These are phyloP conservation scores for Zasmidium citrigriseum DNA, from an alignment of 2,329 filamentous ascomycete species.

Conservation along the genomic window DNA sequence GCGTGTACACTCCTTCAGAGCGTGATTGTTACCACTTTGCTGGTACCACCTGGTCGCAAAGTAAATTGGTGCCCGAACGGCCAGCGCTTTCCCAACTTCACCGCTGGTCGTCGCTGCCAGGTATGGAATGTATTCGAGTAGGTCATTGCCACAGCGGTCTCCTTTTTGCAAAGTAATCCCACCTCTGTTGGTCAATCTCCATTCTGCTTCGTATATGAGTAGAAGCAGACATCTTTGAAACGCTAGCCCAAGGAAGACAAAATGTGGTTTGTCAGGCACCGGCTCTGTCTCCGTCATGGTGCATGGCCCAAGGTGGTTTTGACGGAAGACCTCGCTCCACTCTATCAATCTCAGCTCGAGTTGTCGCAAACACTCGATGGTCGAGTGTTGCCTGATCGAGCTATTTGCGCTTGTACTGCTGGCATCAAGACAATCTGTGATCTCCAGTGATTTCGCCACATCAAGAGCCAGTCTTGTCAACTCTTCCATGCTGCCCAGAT, in stretches of 20 bases:
- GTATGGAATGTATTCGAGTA: not conserved
- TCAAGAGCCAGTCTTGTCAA: not conserved
- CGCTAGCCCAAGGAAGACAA: not conserved
- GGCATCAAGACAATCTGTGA: not conserved
- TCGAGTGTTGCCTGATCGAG: not conserved
- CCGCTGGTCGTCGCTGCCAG: not conserved
- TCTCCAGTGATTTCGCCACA: not conserved
- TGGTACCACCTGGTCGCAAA: not conserved
- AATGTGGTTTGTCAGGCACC: not conserved
- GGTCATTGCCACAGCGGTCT: not conserved
- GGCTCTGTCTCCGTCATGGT: not conserved
- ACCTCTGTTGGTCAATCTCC: no score
- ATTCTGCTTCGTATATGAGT: no score
- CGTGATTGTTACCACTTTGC: not conserved
- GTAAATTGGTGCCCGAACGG: not conserved
- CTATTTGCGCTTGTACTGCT: no score
- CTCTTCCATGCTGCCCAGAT: not conserved
- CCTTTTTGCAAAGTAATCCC: no score
- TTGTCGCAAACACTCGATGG: not conserved
- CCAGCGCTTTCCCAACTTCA: not conserved
- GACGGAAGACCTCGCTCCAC: not conserved
- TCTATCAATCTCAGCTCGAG: not conserved
- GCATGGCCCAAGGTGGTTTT: not conserved
- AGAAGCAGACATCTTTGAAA: not conserved
- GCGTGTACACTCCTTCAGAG: not conserved